Conservation (phyloP, 495 filamentous ascomycete species). For the Penicillium ucsense region DNA sequence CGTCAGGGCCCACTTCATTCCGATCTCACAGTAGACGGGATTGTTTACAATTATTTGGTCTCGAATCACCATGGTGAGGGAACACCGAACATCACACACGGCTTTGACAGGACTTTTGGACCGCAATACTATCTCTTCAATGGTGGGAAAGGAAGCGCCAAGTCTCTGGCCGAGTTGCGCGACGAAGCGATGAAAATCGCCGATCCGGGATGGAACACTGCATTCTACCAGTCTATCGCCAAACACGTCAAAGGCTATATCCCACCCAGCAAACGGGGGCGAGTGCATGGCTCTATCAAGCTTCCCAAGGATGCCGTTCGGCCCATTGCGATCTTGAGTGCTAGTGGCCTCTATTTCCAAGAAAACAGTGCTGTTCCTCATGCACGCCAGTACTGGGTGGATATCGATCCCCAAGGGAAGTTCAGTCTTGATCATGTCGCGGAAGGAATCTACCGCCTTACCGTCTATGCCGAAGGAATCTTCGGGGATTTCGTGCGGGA, state of each 20-base stretch:
- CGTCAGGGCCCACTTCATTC: slow-evolving; percentile 42
- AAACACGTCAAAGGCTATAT: slow-evolving; percentile 43
- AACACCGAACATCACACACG: slow-evolving; percentile 48
- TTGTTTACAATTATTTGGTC: slow-evolving; percentile 45
- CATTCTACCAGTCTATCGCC: slow-evolving; percentile 49
- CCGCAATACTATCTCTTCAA: slow-evolving; percentile 52
- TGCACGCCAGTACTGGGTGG: slow-evolving; percentile 49
- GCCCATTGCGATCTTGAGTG: slow-evolving; percentile 42
- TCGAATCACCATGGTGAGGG: slow-evolving; percentile 49
- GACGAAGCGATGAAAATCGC: slow-evolving; percentile 38
- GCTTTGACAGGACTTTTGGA: slow-evolving; percentile 48
- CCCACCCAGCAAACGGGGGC: slow-evolving; percentile 31
- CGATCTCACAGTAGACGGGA: slow-evolving; percentile 47
- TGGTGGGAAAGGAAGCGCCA: slow-evolving; percentile 27
- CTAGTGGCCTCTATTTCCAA: slow-evolving; percentile 44
- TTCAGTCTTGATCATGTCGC: slow-evolving; percentile 41
- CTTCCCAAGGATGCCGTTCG: slow-evolving; percentile 36
- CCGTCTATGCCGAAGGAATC: slow-evolving; percentile 46
- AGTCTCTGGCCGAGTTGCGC: slow-evolving; percentile 30
- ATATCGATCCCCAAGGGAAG: slow-evolving; percentile 34
- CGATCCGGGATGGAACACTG: slow-evolving; percentile 38
- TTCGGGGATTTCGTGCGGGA: slow-evolving; percentile 45
- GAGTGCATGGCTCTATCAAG: slow-evolving; percentile 31
- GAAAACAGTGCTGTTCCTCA: slow-evolving; percentile 41
- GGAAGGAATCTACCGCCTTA: slow-evolving; percentile 44